phyloP scores from a whole-genome alignment of 345 rosid species.

The Angophora floribunda region DNA sequence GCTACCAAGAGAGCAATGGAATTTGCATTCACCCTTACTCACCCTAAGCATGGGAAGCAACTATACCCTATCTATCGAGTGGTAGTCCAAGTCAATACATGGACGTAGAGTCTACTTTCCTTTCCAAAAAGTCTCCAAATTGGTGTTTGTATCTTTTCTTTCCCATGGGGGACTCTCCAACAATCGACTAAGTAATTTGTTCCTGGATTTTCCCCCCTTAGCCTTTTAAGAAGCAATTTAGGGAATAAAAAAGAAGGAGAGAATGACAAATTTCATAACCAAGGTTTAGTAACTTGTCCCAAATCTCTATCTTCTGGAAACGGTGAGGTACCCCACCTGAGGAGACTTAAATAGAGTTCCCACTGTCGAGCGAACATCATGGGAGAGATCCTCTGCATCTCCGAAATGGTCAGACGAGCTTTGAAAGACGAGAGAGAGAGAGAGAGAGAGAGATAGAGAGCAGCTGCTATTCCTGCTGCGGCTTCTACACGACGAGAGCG shows the following conservation, averaged over 20 bases:
- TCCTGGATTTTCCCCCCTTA: too few relatives aligned
- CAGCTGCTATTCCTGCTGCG: background rate
- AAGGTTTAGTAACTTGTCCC: background rate
- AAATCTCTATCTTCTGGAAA: background rate
- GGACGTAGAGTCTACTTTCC: too few relatives aligned
- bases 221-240: too few relatives aligned
- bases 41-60: too few relatives aligned
- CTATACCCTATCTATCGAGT: too few relatives aligned
- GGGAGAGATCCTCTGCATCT: background rate
- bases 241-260: background rate
- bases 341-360: background rate
- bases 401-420: background rate
- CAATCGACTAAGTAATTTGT: too few relatives aligned
- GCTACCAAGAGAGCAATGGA: too few relatives aligned
- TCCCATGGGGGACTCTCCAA: too few relatives aligned
- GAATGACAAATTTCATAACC: background rate
- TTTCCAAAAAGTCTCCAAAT: too few relatives aligned
- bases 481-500: background rate
- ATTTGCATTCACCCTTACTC: too few relatives aligned
- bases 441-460: background rate
- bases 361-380: background rate
- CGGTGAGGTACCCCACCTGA: background rate
- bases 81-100: too few relatives aligned
- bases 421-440: background rate
- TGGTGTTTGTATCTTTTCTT: too few relatives aligned